A percentile compares a stretch with the other conserved stretches of the same genome.
Conservation (phyloP, 805 yeast species). For the Tetrapisispora pingtungensis region DNA sequence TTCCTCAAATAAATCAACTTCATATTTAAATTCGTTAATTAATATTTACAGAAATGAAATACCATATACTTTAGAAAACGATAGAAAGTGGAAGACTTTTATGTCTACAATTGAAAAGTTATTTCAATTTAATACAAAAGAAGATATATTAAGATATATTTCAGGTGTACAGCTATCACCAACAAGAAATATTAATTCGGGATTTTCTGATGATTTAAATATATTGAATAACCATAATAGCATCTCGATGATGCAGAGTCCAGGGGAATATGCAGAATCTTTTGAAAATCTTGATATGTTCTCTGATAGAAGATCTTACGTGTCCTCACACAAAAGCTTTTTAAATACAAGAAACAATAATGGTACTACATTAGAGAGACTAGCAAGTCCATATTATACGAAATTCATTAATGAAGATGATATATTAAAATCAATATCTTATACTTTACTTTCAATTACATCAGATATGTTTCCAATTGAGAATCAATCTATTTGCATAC, state of each 20-base stretch:
- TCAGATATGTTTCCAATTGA: conserved; percentile 44
- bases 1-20: conserved; percentile 11
- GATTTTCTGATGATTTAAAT: background rate
- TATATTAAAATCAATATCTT: conserved; percentile 40
- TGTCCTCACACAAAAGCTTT: conserved; percentile 20
- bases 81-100: conserved; percentile 16
- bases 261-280: conserved; percentile 30
- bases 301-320: conserved; percentile 31
- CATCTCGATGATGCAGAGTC: conserved; percentile 6
- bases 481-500: conserved; percentile 33
- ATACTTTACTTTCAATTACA: conserved; percentile 51
- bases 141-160: conserved; percentile 16
- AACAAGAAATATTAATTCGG: background rate
- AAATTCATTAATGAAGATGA: conserved; percentile 31
- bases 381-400: conserved; percentile 26
- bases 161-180: conserved; percentile 14
- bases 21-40: conserved; percentile 15
- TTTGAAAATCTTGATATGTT: conserved; percentile 32
- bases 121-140: conserved; percentile 9
- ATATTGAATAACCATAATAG: conserved; percentile 9
- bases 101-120: conserved; percentile 12
- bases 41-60: conserved; percentile 11
- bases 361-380: conserved; percentile 11
- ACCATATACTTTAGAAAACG: conserved; percentile 10
- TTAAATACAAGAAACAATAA: conserved; percentile 4